A percentile compares a stretch with the other conserved stretches of the same genome.
Evolutionary conservation across 176 grass and related monocot genomes (phyloP).

Genomic region (Carex myosuroides): DNA sequence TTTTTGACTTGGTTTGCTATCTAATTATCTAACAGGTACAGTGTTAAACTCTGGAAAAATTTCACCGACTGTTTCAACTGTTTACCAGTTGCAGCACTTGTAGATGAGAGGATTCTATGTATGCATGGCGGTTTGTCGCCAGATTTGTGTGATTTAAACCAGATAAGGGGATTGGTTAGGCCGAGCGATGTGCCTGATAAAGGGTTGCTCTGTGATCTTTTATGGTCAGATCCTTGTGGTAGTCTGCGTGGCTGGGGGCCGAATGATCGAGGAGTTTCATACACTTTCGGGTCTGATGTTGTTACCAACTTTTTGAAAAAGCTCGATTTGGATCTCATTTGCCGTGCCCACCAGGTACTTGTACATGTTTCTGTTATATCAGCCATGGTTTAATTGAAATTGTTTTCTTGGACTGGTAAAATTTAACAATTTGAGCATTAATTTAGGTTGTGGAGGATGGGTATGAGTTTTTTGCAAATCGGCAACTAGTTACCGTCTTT

Average conservation of each 20-base stretch:
- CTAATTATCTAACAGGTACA: slow-evolving; percentile 27
- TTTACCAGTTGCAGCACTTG: slow-evolving; percentile 44
- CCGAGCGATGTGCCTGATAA: slow-evolving; percentile 41
- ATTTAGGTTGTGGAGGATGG: slow-evolving; percentile 24
- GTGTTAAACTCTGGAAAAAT: slow-evolving; percentile 37
- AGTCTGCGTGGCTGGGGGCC: slow-evolving; percentile 26
- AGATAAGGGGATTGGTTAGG: slow-evolving; percentile 32
- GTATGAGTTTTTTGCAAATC: slow-evolving; percentile 22
- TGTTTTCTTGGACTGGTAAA: background rate
- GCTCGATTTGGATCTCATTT: slow-evolving; percentile 56
- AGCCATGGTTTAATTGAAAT: background rate
- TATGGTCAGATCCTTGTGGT: slow-evolving; percentile 47
- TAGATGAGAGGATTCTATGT: slow-evolving; percentile 47
- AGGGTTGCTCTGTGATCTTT: slow-evolving; percentile 58
- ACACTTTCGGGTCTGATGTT: slow-evolving; percentile 47
- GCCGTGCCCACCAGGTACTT: slow-evolving; percentile 51
- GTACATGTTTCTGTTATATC: background rate
- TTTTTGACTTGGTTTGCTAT: background rate
- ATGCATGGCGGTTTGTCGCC: slow-evolving; percentile 65
- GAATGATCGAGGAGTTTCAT: slow-evolving; percentile 51
- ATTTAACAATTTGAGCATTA: background rate
- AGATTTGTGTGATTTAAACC: slow-evolving; percentile 31
- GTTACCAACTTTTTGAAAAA: slow-evolving; percentile 32
- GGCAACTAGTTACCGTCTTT: slow-evolving; percentile 17
- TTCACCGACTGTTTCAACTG: slow-evolving; percentile 73